Percentiles rank a stretch among this genome's conserved stretches.
Evolutionary conservation across 768 basidiomycete species (phyloP).

Genomic region (Botryobasidium botryosum): DNA sequence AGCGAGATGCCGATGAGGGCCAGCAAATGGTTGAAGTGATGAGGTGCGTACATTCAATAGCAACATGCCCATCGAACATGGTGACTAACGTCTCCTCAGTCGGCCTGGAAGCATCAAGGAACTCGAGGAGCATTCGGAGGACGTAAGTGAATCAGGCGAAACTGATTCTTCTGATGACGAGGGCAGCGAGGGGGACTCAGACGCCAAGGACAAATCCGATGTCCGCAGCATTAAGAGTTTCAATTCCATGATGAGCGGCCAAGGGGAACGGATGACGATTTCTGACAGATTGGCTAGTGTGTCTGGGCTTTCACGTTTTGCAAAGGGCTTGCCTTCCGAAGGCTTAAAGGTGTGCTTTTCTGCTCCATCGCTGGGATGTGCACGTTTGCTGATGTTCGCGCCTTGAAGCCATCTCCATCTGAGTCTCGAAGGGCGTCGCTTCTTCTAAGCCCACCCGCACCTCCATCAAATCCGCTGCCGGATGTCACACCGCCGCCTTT

Average conservation of each 20-base stretch:
- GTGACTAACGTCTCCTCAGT: neutral
- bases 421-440: constrained; percentile 21
- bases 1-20: constrained; percentile 25
- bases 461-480: constrained; percentile 23
- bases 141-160: constrained; percentile 23
- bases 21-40: constrained; percentile 40
- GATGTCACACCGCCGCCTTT: constrained; percentile 25
- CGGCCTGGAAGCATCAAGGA: constrained; percentile 10
- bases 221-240: constrained; percentile 70
- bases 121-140: constrained; percentile 15
- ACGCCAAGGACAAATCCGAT: constrained; percentile 28
- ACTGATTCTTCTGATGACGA: constrained; percentile 11
- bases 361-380: constrained; percentile 1
- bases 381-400: constrained; percentile 19
- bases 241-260: constrained; percentile 57
- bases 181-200: constrained; percentile 21
- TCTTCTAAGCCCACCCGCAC: constrained; percentile 5
- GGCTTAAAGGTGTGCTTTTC: constrained; percentile 8
- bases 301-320: constrained; percentile 33
- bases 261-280: constrained; percentile 43
- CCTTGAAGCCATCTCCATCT: constrained; percentile 22
- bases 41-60: constrained; percentile 16
- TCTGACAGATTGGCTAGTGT: constrained; percentile 70
- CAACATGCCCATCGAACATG: neutral
- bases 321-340: constrained; percentile 1